These are phyloP conservation scores for Ophiostoma sp. DNA, from an alignment of 2,329 filamentous ascomycete species.

Conservation along the genomic window DNA sequence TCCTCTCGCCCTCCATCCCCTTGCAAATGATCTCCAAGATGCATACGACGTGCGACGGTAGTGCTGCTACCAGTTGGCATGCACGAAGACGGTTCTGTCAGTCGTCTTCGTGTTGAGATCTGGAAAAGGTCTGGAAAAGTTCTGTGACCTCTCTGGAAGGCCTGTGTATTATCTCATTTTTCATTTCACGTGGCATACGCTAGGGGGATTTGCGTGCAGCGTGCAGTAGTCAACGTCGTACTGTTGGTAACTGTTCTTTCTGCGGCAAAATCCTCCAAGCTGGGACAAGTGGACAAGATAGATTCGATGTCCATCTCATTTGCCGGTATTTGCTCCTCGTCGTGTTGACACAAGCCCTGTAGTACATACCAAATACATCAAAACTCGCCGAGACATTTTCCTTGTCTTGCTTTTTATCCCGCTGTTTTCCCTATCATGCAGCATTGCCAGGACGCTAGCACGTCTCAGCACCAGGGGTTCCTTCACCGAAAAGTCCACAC, in stretches of 20 bases:
- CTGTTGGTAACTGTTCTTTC: background rate
- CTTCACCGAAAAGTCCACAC: background rate
- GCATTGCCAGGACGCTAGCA: background rate
- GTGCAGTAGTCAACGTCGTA: constrained; percentile 1
- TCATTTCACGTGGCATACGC: constrained; percentile 19
- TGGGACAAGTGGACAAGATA: background rate
- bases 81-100: constrained; percentile 2
- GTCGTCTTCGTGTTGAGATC: background rate
- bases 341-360: too few relatives aligned
- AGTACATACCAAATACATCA: background rate
- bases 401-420: background rate
- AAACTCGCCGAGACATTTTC: background rate
- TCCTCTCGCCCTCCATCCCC: background rate
- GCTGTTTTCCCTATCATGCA: background rate
- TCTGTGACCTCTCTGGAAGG: background rate
- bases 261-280: background rate
- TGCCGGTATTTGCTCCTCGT: background rate
- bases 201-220: constrained; percentile 14
- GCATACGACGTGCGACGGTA: constrained; percentile 8
- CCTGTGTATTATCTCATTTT: background rate
- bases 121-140: background rate
- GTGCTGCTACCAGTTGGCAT: background rate
- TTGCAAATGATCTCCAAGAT: constrained; percentile 10
- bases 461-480: background rate
- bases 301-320: background rate